phyloP scores from a whole-genome alignment of 2,329 filamentous ascomycete genomes.

The Mollisia scopiformis region DNA sequence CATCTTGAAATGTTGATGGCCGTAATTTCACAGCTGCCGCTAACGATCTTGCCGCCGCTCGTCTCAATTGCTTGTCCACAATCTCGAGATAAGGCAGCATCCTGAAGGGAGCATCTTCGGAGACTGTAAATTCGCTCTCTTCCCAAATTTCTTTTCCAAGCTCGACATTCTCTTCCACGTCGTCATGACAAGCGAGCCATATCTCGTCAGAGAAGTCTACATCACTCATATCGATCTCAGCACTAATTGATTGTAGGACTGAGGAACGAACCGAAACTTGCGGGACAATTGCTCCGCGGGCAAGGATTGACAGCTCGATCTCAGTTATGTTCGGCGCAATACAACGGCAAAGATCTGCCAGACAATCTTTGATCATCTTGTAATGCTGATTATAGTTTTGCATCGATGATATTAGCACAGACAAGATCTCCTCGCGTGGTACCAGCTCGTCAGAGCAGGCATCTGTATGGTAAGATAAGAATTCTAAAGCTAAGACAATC shows the following conservation, averaged over 20 bases:
- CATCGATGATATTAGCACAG: constrained; percentile 78
- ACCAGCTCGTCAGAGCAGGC: constrained; percentile 75
- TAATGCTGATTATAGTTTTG: constrained; percentile 91
- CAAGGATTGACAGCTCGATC: constrained; percentile 75
- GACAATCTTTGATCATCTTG: constrained; percentile 90
- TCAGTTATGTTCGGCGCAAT: constrained; percentile 79
- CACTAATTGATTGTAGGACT: constrained; percentile 85
- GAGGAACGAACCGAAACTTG: constrained; percentile 81
- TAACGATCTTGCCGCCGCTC: constrained; percentile 80
- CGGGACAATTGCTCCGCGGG: constrained; percentile 77
- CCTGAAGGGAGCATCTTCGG: constrained; percentile 63
- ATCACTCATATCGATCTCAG: constrained; percentile 90
- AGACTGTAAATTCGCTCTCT: constrained; percentile 79
- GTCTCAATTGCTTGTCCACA: constrained; percentile 78
- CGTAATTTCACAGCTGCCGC: constrained; percentile 72
- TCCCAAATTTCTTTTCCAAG: constrained; percentile 91
- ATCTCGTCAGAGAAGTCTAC: constrained; percentile 86
- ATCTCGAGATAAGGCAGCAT: constrained; percentile 81
- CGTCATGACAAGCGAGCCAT: constrained; percentile 92
- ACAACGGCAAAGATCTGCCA: constrained; percentile 82
- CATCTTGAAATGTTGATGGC: constrained; percentile 58
- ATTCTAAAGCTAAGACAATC: constrained; percentile 84
- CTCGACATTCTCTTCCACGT: constrained; percentile 83
- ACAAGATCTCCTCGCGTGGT: constrained; percentile 74
- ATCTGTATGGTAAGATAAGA: constrained; percentile 86